Conservation (phyloP, 345 rosid species). For the Eucalyptus pauciflora region DNA sequence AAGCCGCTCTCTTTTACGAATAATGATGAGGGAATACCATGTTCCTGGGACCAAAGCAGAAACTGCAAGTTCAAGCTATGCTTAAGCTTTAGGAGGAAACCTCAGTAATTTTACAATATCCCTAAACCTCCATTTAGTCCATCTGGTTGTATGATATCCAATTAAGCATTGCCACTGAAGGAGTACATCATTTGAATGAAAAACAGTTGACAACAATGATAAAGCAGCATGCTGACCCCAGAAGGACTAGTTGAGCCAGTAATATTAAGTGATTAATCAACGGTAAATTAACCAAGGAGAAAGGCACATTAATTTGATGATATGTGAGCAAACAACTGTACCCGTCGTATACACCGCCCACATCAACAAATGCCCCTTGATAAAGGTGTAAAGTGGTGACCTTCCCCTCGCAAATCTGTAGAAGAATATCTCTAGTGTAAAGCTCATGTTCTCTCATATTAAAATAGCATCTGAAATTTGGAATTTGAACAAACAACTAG, state of each 20-base stretch:
- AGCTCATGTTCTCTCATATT: background rate
- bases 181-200: background rate
- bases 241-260: background rate
- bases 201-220: background rate
- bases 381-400: constrained; percentile 74
- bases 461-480: background rate
- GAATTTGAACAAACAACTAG: background rate
- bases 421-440: background rate
- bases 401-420: constrained; percentile 83
- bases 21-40: background rate
- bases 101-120: background rate
- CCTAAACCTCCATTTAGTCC: background rate
- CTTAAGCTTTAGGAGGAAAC: background rate
- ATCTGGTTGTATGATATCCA: background rate
- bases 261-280: background rate
- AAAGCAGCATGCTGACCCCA: background rate
- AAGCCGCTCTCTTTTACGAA: background rate
- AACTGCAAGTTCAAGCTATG: background rate
- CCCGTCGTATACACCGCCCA: constrained; percentile 99
- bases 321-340: background rate
- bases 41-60: background rate
- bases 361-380: constrained; percentile 96
- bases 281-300: background rate
- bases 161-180: background rate
- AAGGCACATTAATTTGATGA: background rate